phyloP scores from a whole-genome alignment of 305 asterid genomes.

The Fraxinus sp. region DNA sequence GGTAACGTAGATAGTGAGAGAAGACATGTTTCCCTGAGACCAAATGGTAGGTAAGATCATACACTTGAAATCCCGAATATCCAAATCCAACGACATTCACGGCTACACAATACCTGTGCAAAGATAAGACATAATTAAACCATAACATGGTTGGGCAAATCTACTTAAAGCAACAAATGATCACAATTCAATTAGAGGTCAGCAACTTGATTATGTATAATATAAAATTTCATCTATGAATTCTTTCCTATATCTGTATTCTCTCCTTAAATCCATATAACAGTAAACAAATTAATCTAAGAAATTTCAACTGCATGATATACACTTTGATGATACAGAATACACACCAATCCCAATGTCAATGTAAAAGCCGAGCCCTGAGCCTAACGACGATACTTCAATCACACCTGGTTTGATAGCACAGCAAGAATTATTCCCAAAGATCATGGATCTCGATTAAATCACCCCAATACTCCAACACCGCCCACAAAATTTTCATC shows the following conservation, averaged over 20 bases:
- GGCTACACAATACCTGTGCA: constrained; percentile 59
- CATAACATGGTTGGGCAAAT: not conserved
- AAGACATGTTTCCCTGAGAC: constrained; percentile 50
- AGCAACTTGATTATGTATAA: not conserved
- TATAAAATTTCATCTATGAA: not conserved
- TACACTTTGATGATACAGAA: not conserved
- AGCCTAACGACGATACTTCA: not conserved
- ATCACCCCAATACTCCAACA: not conserved
- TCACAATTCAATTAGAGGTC: not conserved
- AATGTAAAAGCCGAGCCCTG: not conserved
- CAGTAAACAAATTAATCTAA: not conserved
- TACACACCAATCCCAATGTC: not conserved
- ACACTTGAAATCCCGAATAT: constrained; percentile 72
- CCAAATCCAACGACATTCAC: constrained; percentile 72
- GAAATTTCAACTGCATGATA: not conserved
- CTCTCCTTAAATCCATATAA: not conserved
- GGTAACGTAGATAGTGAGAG: constrained; percentile 47
- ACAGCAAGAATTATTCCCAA: not conserved
- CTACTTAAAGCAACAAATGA: not conserved
- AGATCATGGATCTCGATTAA: not conserved
- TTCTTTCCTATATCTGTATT: not conserved
- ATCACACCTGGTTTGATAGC: not conserved
- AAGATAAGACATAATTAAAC: not conserved
- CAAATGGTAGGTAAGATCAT: constrained; percentile 52
- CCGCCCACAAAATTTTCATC: not conserved